Evolutionary conservation across 1,284 basidiomycete species (phyloP), one percentile per base, ranked within the genome.

Genomic region (Trichosporon sp.): DNA sequence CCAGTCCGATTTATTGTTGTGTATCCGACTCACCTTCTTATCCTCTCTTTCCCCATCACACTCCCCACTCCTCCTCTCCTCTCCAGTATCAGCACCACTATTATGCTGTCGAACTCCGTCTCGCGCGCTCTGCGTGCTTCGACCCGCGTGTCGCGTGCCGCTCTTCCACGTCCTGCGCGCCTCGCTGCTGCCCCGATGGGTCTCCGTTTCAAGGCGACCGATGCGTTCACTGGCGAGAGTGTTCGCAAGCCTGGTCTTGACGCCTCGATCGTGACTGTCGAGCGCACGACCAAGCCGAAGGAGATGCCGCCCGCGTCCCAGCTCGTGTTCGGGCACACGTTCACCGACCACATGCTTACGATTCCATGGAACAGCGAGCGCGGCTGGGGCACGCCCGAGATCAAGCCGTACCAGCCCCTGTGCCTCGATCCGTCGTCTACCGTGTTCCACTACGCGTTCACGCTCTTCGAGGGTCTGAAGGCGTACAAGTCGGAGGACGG

Each of bases 401-500:
- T 97, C 72, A 84, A 86, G 73, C 91, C 92, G 59, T 96, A 93
- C 77, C 87, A 86, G 1, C 86, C 90, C 13, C 81, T 98, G 27
- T 75, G 81, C 27, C 83, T 98, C 21, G 87, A 91, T 65, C 95
- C 95, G 8, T 89, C 90, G 66, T 85, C 87, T 11, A 91, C 91
- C 66, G 92, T 96, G 33, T 85, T 99, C 69, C 95, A 99, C 81
- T 99, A 99, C 81, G 95, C 94, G 0, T 82, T 83, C 62, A 82
- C 81, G 49, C 75, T 84, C 63, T 99, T 99, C 74, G 95, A 99
- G 78, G 95, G 95, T 25, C 87, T 97, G 86, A 99, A 99, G 79
- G 95, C 95, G 0, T 99, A 98, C 82, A 85, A 89, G 63, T 88
- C 90, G 70, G 82, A 86, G 59, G 83, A 88, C 56, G 94, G 91